Percentiles rank a stretch among this genome's conserved stretches.
These are phyloP conservation scores for Noccaea caerulescens DNA, from an alignment of 345 rosid species.

Conservation along the genomic window DNA sequence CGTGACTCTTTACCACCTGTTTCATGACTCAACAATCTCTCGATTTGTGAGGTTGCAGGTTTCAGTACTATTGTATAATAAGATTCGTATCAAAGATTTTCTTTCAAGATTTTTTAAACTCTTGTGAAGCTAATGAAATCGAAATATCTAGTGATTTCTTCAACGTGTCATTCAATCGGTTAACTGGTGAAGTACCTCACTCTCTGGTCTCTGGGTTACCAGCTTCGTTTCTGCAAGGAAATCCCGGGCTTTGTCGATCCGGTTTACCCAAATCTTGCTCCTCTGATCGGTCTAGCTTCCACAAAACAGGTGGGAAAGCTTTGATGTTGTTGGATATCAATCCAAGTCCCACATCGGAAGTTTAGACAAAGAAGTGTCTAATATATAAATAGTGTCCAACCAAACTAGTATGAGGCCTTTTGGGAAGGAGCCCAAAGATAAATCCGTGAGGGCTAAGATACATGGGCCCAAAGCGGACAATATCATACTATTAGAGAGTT, in stretches of 20 bases:
- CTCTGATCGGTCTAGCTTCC: constrained; percentile 49
- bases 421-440: no score
- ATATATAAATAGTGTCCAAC: no score
- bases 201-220: constrained; percentile 85
- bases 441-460: no score
- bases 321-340: no score
- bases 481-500: no score
- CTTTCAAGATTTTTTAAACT: constrained; percentile 5
- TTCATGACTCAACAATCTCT: background rate
- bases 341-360: no score
- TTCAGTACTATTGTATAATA: background rate
- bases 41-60: background rate
- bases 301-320: constrained; percentile 44
- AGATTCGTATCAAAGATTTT: background rate
- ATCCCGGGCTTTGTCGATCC: constrained; percentile 79
- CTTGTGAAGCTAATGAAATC: background rate
- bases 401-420: no score
- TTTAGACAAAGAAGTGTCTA: no score
- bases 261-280: constrained; percentile 72
- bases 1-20: background rate
- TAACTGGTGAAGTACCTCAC: constrained; percentile 74
- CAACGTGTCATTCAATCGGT: constrained; percentile 77
- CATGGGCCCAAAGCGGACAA: no score
- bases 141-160: constrained; percentile 55
- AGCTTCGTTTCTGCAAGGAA: constrained; percentile 89